phyloP scores from a whole-genome alignment of 2,329 filamentous ascomycete species.

The Fusarium pseudograminearum region DNA sequence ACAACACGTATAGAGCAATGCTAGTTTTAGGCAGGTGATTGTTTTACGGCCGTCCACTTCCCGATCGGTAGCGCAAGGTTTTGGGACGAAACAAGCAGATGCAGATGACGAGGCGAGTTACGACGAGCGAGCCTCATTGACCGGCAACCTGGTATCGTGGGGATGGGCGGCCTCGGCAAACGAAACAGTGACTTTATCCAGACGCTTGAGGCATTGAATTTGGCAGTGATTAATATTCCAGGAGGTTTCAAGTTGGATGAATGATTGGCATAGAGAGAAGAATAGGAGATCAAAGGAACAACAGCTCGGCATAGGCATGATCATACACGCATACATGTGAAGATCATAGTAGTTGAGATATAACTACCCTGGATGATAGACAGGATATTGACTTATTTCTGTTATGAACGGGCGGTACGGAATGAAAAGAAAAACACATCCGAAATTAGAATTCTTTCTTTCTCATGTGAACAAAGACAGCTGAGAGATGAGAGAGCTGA shows the following conservation, averaged over 20 bases:
- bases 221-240: not conserved
- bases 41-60: constrained; percentile 6
- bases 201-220: constrained; percentile 2
- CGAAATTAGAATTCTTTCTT: constrained; percentile 18
- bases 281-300: not conserved
- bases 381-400: not conserved
- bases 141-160: not conserved
- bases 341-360: not conserved
- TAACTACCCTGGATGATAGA: not conserved
- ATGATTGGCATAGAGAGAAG: not conserved
- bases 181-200: constrained; percentile 1
- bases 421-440: constrained; percentile 2
- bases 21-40: not conserved
- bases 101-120: constrained; percentile 7
- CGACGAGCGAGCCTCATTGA: not conserved
- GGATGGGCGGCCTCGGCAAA: not conserved
- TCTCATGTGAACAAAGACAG: not conserved
- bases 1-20: constrained; percentile 14
- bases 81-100: constrained; percentile 1
- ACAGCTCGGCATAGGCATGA: not conserved
- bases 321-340: not conserved
- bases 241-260: not conserved
- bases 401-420: not conserved
- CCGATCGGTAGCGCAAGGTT: not conserved
- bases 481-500: not conserved